Base-by-base conservation (phyloP, 148 eudicot species). In the Vaccinium vitisidaea region DNA sequence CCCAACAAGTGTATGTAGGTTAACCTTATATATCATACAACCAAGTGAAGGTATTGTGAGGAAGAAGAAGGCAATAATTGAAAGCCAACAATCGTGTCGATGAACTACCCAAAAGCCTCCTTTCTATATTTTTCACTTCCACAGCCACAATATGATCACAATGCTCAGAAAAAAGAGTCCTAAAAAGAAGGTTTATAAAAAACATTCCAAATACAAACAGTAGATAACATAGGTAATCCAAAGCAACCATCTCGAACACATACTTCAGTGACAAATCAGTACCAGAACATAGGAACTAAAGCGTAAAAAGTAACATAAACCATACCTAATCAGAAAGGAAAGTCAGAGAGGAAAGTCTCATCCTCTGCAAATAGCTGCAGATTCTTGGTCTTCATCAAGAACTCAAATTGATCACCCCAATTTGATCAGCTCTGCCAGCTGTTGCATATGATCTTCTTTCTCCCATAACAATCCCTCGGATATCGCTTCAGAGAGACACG, bases 381-480 rank as follows among this genome's bases (percentile, higher is more conserved):
- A 84, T 94, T 94, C 78, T 92, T 87, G 3, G 89, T 83, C 81
- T 90, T 92, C 95, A 93, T 84, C 77, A 88, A 88, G 74, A 82
- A 92, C 77, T 13, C 86, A 76, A 94, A n/a, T n/a, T n/a, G n/a
- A n/a, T n/a, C n/a, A 91, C 1, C 94, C 94, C 76, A 91, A 30
- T 89, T 83, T 92, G 69, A 94, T 88, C 55, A 93, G 86, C 80
- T 94, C 93, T 1, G 89, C 80, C 77, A 94, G 90, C 55, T 82
- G 83, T 15, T 69, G 70, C 7, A 90, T 81, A 30, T 82, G 80
- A 43, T 86, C 90, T 77, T 89, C 94, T 55, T 87, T 85, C 67
- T 91, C 93, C 93, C 93, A 92, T 23, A 93, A 50, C 80, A 93
- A 16, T 50, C 95, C 95, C 63, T 87, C 88, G 19, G 95, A 83